A percentile compares a stretch with the other conserved stretches of the same genome.
These are phyloP conservation scores for Aureobasidium musti DNA, from an alignment of 2,329 filamentous ascomycete species.

Conservation along the genomic window DNA sequence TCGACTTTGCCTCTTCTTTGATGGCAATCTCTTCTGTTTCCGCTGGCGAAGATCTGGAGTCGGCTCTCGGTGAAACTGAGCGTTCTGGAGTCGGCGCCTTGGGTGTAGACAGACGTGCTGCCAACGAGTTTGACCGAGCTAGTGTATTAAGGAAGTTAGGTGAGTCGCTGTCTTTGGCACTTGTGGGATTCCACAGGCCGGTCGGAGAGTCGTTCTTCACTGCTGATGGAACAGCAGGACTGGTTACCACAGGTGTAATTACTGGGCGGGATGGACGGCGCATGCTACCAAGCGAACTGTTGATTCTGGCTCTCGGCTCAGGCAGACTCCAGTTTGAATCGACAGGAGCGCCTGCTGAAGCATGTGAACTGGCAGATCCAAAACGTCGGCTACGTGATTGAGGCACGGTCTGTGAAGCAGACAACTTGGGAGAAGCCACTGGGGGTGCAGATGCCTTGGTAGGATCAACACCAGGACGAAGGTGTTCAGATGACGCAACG, in stretches of 20 bases:
- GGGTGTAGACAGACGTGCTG: neutral
- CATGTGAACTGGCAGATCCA: slow-evolving; percentile 32
- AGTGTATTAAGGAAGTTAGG: slow-evolving; percentile 14
- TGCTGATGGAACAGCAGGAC: slow-evolving; percentile 27
- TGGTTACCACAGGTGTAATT: slow-evolving; percentile 30
- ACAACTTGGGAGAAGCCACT: slow-evolving; percentile 38
- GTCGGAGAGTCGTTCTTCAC: slow-evolving; percentile 6
- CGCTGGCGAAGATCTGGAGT: neutral
- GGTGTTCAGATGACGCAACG: slow-evolving; percentile 73
- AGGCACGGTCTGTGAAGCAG: slow-evolving; percentile 36
- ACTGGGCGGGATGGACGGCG: slow-evolving; percentile 41
- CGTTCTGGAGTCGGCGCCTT: neutral
- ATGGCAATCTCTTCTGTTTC: slow-evolving; percentile 35
- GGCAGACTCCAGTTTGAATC: slow-evolving; percentile 35
- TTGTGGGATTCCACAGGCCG: neutral
- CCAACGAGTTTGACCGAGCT: slow-evolving; percentile 9
- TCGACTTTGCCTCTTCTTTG: slow-evolving; percentile 12
- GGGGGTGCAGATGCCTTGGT: slow-evolving; percentile 36
- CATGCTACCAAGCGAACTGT: slow-evolving; percentile 46
- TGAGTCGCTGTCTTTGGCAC: neutral
- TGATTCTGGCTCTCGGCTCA: slow-evolving; percentile 40
- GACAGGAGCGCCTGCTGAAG: slow-evolving; percentile 34
- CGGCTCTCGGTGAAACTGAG: slow-evolving; percentile 2
- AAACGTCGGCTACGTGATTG: slow-evolving; percentile 38
- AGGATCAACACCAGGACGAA: slow-evolving; percentile 57